Percentiles rank a stretch among this genome's conserved stretches.
phyloP scores from a whole-genome alignment of 2,329 filamentous ascomycete genomes.

The Exophiala aquamarina region DNA sequence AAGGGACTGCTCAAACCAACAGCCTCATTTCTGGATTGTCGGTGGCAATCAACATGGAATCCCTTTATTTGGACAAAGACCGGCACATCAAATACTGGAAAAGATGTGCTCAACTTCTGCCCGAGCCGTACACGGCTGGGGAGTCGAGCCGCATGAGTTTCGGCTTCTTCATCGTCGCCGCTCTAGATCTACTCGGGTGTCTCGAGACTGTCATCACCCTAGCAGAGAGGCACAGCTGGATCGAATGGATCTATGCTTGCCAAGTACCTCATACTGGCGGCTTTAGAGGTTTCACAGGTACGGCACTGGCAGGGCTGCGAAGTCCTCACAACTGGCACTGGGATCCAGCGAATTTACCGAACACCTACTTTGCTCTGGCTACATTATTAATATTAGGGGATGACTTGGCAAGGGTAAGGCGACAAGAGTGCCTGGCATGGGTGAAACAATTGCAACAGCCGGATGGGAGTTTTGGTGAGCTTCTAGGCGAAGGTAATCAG shows the following conservation, averaged over 20 bases:
- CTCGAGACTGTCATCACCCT: conserved; percentile 54
- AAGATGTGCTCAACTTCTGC: conserved; percentile 77
- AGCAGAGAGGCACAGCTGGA: conserved; percentile 39
- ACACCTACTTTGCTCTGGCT: conserved; percentile 84
- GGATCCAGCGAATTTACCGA: conserved; percentile 80
- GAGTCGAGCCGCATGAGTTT: conserved; percentile 90
- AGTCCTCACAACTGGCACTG: conserved; percentile 56
- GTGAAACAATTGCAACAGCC: conserved; percentile 71
- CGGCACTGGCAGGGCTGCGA: conserved; percentile 50
- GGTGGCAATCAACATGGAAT: no score
- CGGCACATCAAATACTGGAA: conserved; percentile 90
- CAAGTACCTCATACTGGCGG: conserved; percentile 78
- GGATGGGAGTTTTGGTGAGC: conserved; percentile 91
- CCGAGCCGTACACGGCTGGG: conserved; percentile 78
- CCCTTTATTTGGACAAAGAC: conserved; percentile 59
- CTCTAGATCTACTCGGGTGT: conserved; percentile 74
- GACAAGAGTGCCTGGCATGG: conserved; percentile 70
- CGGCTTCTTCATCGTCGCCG: conserved; percentile 84
- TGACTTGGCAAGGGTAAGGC: conserved; percentile 65
- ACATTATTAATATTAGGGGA: conserved; percentile 67
- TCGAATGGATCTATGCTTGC: conserved; percentile 79
- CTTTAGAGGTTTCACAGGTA: conserved; percentile 82
- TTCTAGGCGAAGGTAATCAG: conserved; percentile 58
- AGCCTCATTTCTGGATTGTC: no score
- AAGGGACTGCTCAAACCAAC: no score